Evolutionary conservation across 495 filamentous ascomycete species (phyloP).

Genomic region (Stereocaulon alpinum): DNA sequence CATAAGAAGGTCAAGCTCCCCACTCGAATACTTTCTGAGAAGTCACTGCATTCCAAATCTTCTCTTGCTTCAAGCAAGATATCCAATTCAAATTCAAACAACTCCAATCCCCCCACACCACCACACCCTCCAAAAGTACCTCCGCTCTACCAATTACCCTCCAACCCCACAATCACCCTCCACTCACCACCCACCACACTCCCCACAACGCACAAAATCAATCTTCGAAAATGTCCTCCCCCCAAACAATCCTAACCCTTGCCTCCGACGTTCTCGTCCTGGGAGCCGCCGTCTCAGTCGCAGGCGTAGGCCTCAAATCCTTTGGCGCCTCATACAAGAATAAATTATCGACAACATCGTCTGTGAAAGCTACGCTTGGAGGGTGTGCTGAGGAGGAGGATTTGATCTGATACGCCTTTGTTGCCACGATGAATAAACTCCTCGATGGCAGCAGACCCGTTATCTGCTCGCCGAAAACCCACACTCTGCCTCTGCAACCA

Average conservation of each 20-base stretch:
- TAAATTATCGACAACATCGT: neutral
- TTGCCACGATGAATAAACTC: too few species aligned
- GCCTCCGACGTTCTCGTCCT: conserved; percentile 9
- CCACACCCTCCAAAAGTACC: too few species aligned
- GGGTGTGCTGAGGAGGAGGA: neutral
- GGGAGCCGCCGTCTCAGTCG: conserved; percentile 6
- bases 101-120: neutral
- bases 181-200: neutral
- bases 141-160: too few species aligned
- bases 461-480: too few species aligned
- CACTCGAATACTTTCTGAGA: neutral
- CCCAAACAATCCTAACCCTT: neutral
- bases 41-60: neutral
- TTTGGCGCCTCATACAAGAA: neutral
- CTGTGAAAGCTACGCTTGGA: neutral
- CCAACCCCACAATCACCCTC: too few species aligned
- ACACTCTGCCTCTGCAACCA: too few species aligned
- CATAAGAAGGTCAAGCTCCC: neutral
- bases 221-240: neutral
- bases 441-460: too few species aligned
- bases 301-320: neutral
- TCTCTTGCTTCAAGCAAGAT: neutral
- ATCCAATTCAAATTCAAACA: neutral
- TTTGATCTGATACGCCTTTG: neutral
- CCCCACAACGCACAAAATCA: neutral